These are phyloP conservation scores for Chamaenerion angustifolium DNA, from an alignment of 345 rosid genomes.

Conservation along the genomic window DNA sequence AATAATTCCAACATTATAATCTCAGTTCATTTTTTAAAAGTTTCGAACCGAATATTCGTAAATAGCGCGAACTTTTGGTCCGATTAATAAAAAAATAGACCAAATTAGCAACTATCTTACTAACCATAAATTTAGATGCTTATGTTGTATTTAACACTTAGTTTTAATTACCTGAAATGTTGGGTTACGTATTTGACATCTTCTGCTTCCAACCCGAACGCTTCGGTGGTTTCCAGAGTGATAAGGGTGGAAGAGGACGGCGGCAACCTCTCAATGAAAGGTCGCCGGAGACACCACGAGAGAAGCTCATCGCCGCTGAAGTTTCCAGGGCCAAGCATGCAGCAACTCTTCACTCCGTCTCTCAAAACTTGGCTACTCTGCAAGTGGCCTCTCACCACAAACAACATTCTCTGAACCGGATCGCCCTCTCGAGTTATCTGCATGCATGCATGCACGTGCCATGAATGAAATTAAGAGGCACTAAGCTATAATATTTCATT, in stretches of 20 bases:
- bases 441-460: slow-evolving; percentile 11
- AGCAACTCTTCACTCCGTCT: slow-evolving; percentile 75
- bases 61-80: too few species aligned
- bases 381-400: slow-evolving; percentile 93
- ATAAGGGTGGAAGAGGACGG: slow-evolving; percentile 74
- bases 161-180: slow-evolving; percentile 39
- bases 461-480: not conserved
- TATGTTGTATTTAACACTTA: too few species aligned
- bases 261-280: slow-evolving; percentile 77
- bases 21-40: too few species aligned
- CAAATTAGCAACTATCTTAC: too few species aligned
- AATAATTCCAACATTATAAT: too few species aligned
- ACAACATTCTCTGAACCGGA: slow-evolving; percentile 85
- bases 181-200: slow-evolving; percentile 91
- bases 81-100: too few species aligned
- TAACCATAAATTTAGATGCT: too few species aligned
- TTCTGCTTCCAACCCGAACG: slow-evolving; percentile 78
- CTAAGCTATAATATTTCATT: not conserved
- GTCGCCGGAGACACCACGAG: slow-evolving; percentile 84
- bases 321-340: slow-evolving; percentile 97
- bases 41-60: too few species aligned
- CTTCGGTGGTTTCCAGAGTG: slow-evolving; percentile 89
- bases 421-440: slow-evolving; percentile 92
- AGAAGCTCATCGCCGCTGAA: slow-evolving; percentile 94
- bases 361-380: slow-evolving; percentile 87